phyloP scores from a whole-genome alignment of 163 green algal genomes.

The Chlorella variabilis region DNA sequence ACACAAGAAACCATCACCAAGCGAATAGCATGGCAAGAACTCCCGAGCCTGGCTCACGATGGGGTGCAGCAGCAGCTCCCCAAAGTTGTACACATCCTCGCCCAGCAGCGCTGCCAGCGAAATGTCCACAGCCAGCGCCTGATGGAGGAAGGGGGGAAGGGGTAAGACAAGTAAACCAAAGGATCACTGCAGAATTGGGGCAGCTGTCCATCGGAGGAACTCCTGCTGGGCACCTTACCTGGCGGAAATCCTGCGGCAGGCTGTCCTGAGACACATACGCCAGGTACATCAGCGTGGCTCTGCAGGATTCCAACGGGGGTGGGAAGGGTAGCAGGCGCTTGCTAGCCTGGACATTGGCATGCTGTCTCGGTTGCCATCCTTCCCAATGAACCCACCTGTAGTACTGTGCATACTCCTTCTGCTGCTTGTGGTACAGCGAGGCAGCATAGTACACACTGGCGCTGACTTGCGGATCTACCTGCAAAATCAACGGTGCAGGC shows the following conservation, averaged over 20 bases:
- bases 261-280: constrained; percentile 86
- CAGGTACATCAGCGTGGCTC: constrained; percentile 88
- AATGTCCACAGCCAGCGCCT: constrained; percentile 93
- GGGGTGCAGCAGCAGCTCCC: constrained; percentile 96
- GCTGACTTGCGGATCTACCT: constrained; percentile 88
- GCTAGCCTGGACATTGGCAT: too few species aligned
- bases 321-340: too few species aligned
- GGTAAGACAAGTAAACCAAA: neutral
- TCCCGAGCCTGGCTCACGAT: constrained; percentile 72
- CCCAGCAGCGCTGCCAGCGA: constrained; percentile 95
- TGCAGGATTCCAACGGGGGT: constrained; percentile 63
- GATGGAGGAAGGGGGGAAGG: constrained; percentile 8
- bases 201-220: too few species aligned
- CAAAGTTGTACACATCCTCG: constrained; percentile 98
- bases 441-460: constrained; percentile 89
- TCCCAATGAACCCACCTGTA: constrained; percentile 66
- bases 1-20: neutral
- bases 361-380: too few species aligned
- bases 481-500: constrained; percentile 7
- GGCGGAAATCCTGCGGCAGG: constrained; percentile 71
- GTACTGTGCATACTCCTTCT: constrained; percentile 92
- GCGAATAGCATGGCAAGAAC: neutral
- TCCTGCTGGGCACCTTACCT: constrained; percentile 40
- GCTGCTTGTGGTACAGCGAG: constrained; percentile 87
- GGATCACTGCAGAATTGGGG: neutral